A percentile compares a stretch with the other conserved stretches of the same genome.
Conservation (phyloP, 169 alveolate species). For the Eimeria necatrix region DNA sequence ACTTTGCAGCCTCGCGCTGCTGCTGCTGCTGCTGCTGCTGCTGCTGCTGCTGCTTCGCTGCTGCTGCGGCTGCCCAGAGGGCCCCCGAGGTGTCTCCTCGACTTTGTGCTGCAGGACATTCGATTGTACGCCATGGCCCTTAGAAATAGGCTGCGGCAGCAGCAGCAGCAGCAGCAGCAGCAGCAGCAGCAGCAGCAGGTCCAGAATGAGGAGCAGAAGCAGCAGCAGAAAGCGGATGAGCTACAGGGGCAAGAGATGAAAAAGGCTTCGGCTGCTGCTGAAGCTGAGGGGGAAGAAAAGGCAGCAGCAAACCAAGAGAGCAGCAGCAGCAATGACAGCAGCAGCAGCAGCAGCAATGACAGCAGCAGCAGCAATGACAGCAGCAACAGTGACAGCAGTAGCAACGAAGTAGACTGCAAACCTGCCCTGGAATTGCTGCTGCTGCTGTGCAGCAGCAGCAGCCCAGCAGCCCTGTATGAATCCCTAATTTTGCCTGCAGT, state of each 20-base stretch:
- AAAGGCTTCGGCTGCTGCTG: too few relatives aligned
- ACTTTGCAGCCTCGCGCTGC: not conserved
- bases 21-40: not conserved
- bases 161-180: not conserved
- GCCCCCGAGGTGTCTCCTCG: not conserved
- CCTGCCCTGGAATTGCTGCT: not conserved
- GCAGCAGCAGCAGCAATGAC: not conserved
- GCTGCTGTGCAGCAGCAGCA: slow-evolving; percentile 39
- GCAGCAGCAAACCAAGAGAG: not conserved
- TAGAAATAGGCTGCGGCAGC: slow-evolving; percentile 15
- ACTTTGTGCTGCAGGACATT: not conserved
- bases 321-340: not conserved
- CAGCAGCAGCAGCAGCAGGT: slow-evolving; percentile 25
- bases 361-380: not conserved
- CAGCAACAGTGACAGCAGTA: not conserved
- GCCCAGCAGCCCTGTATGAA: slow-evolving; percentile 5
- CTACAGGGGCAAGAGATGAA: not conserved
- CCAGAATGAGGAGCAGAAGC: slow-evolving; percentile 7
- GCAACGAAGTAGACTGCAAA: not conserved
- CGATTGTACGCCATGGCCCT: too few relatives aligned
- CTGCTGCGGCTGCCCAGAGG: not conserved
- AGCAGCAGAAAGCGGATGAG: not conserved
- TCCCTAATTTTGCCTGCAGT: not conserved
- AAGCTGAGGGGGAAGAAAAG: not conserved
- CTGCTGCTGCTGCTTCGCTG: slow-evolving; percentile 8